Evolutionary conservation across 2,329 filamentous ascomycete species (phyloP), one percentile per base, ranked within the genome.

Genomic region (Pezicula radicicola): DNA sequence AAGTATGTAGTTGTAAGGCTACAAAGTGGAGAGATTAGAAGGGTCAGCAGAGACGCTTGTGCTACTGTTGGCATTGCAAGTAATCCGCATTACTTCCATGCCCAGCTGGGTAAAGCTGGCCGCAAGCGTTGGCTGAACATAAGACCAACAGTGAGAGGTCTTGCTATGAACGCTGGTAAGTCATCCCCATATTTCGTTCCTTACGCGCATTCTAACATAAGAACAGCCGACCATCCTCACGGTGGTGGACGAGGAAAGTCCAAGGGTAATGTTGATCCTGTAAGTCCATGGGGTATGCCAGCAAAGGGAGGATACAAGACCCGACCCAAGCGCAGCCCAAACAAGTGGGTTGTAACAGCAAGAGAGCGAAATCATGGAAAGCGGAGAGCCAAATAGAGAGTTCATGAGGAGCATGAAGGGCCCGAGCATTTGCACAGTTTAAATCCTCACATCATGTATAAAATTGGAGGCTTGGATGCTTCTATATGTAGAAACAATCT

Each of bases 161-260:
- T 97, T 63, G 94, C 95, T 57, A 99, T 99, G 95, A 99, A 99
- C 77, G 91, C 93, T 70, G 84, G 88, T 90, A 75, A 67, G 80
- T 70, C 40, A 15, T 51, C 52, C 28, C 25, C 39, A 2, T 50
- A 35, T 41, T 21, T 46, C 33, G 48, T 59, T 6, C 61, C 61
- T 55, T 63, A 51, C 39, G 33, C 8, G 3, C 13, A 18, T 15
- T 43, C 61, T 66, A 57, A 66, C 60, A 48, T 42, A 43, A 28
- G 47, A 55, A 42, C 64, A 84, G 89, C 85, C 64, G 94, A 99
- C 67, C 94, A 99, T 80, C 94, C 94, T 66, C 94, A 99, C 72
- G 94, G 94, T 82, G 94, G 94, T 88, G 94, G 94, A 73, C 85
- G 95, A 80, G 94, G 94, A 77, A 99, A 99, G 77, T 97, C 91